Base-by-base conservation (phyloP, 176 grass and related monocot species). In the Oropetium thomaeum region DNA sequence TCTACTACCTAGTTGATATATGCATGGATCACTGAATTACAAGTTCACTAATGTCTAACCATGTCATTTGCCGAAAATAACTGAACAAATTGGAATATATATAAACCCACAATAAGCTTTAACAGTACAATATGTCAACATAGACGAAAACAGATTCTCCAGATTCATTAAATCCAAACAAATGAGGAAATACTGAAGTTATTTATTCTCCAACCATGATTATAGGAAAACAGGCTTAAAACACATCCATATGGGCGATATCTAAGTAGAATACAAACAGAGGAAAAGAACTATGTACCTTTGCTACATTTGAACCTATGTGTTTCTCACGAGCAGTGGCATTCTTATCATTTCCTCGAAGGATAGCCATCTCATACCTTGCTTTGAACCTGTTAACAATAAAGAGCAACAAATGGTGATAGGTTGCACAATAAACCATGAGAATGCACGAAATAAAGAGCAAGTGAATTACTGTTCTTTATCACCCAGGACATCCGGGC, bases 331-430 rank as follows among this genome's bases (percentile, higher is more conserved):
- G 71, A 78, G 87, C 49, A 7, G 88, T 94, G 51, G 95, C 89
- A 81, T 87, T 75, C 81, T 94, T 98, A 31, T 98, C 95, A 90
- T 92, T 98, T 67, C 95, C 95, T 58, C 79, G 71, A 52, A 86
- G 72, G 63, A 94, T 98, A 87, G 87, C 44, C 17, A 74, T 78
- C 63, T 93, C 94, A 85, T 91, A 97, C 45, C 45, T 91, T 42
- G 42, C 43, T 69, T 87, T 89, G 64, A 97, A 97, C 77, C 94
- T 93, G 30, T 14, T 79, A 79, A 68, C 59, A 87, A 86, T 37
- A 48, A 75, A 43, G 12, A 77, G 62, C 14, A 79, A 90, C 54
- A 44, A 67, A 35, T 51, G 25, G 35, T 26, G 71, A 27, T 45
- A 84, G 4, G 76, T 44, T 81, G 61, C 33, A 47, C 6, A 65